Base-by-base conservation (phyloP, 768 basidiomycete species). In the Mrakia blollopis region DNA sequence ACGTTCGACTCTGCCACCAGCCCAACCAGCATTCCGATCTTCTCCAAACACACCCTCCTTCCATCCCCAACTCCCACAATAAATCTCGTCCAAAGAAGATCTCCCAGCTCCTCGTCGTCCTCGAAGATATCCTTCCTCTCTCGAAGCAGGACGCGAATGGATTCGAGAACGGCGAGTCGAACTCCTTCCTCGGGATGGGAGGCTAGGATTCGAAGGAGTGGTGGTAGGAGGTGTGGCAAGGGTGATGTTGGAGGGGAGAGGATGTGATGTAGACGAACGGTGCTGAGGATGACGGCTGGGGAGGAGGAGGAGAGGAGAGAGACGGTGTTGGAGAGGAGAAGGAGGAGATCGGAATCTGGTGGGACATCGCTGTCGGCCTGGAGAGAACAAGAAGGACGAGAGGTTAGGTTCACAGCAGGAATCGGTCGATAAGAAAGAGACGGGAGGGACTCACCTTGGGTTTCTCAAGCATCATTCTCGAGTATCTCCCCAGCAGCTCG, bases 401-500 rank as follows among this genome's bases (percentile, higher is more conserved):
- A n/a, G n/a, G n/a, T n/a, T n/a, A n/a, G n/a, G n/a, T n/a, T n/a
- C n/a, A n/a, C n/a, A 6, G 44, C 2, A 44, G 10, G 44, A 44
- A 14, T 2, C 10, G 11, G 14, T 44, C 16, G 47, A 50, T 2
- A 16, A 7, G 18, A 18, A 18, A 68, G 37, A n/a, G 10, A n/a
- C n/a, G n/a, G n/a, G n/a, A 9, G 4, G 5, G 35, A 41, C 65
- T 35, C 23, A 35, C 71, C 16, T 61, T 65, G 10, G 84, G 83
- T 72, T 82, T 82, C 71, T 83, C 87, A 44, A 97, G 86, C 93
- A 96, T 95, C 0, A 87, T 88, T 71, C 95, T 85, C 3, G 89
- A 92, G 82, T 99, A 99, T 77, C 92, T 86, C 74, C 90, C 84
- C 44, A 99, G 86, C 21, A 98, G 86, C 62, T 90, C 87, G 78